phyloP scores from a whole-genome alignment of 257 asterid genomes.

The Lavandula angustifolia region DNA sequence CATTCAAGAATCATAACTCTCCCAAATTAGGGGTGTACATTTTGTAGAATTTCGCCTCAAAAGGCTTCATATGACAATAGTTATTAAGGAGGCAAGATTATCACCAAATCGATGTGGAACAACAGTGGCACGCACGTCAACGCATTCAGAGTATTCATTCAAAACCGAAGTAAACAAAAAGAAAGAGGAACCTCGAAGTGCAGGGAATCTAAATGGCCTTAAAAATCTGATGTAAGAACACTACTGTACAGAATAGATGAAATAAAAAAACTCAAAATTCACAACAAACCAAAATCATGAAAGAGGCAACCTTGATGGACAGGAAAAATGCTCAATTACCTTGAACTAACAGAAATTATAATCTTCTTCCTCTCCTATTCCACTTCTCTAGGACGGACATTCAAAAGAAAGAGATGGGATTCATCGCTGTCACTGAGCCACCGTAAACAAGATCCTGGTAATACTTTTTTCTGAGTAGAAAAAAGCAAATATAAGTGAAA shows the following conservation, averaged over 20 bases:
- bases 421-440: slow-evolving; percentile 26
- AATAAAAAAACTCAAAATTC: neutral
- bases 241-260: neutral
- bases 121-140: too few species aligned
- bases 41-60: too few species aligned
- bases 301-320: neutral
- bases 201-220: too few species aligned
- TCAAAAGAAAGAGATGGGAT: slow-evolving; percentile 1
- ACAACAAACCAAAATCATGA: neutral
- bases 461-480: slow-evolving; percentile 28
- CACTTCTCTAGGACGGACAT: neutral
- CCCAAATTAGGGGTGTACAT: too few species aligned
- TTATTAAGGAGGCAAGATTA: too few species aligned
- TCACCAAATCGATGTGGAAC: too few species aligned
- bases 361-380: slow-evolving; percentile 21
- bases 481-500: slow-evolving; percentile 31
- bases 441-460: slow-evolving; percentile 20
- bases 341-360: slow-evolving; percentile 8
- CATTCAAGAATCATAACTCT: too few species aligned
- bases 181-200: too few species aligned
- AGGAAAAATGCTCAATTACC: neutral
- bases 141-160: too few species aligned
- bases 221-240: slow-evolving; percentile 4
- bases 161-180: too few species aligned
- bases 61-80: too few species aligned